Evolutionary conservation across 2,329 filamentous ascomycete genomes (phyloP).

Genomic region (Cordyceps pruinosa): DNA sequence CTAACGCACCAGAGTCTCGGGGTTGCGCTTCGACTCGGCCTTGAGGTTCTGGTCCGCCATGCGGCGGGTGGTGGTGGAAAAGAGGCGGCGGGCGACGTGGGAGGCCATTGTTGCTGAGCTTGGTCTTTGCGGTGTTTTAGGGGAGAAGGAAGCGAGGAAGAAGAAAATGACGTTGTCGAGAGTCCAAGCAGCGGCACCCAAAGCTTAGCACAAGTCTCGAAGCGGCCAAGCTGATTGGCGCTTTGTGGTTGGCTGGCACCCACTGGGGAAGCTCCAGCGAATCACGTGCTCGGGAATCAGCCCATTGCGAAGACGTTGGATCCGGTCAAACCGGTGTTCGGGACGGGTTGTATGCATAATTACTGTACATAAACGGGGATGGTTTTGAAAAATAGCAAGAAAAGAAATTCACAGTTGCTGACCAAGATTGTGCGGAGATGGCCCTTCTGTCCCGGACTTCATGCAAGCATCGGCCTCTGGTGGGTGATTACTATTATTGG

Average conservation of each 20-base stretch:
- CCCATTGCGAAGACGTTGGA: neutral
- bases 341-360: neutral
- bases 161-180: constrained; percentile 10
- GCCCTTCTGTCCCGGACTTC: neutral
- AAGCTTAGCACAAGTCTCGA: neutral
- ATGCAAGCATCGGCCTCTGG: neutral
- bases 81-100: constrained; percentile 48
- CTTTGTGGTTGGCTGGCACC: too few species aligned
- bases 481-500: constrained; percentile 10
- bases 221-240: constrained; percentile 3
- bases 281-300: constrained; percentile 12
- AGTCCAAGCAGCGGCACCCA: too few species aligned
- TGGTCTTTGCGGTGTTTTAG: constrained; percentile 9
- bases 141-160: neutral
- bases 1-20: constrained; percentile 39
- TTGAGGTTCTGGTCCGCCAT: constrained; percentile 44
- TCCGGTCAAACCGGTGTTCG: constrained; percentile 5
- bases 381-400: too few species aligned
- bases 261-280: neutral
- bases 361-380: too few species aligned
- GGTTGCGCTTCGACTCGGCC: constrained; percentile 51
- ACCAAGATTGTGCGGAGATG: too few species aligned
- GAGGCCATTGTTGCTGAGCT: constrained; percentile 38
- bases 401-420: too few species aligned
- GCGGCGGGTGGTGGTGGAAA: constrained; percentile 48